These are phyloP conservation scores for Ramaria sp. DNA, from an alignment of 768 basidiomycete species.

Conservation along the genomic window DNA sequence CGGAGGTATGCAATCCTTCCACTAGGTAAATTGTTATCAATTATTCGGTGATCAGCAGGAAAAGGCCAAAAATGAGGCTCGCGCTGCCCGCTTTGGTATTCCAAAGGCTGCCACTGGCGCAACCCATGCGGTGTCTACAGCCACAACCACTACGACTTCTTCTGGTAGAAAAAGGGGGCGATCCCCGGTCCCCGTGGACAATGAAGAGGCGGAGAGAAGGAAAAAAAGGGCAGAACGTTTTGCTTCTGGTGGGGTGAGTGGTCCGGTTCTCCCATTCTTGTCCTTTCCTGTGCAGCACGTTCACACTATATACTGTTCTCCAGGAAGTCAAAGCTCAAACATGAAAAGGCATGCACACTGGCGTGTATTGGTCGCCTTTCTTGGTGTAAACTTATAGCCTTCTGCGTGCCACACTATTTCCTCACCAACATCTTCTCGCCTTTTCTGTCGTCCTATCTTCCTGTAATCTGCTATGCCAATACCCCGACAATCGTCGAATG, in stretches of 20 bases:
- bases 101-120: conserved; percentile 5
- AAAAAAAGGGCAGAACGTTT: conserved; percentile 59
- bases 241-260: conserved; percentile 12
- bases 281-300: too few relatives aligned
- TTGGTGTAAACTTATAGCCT: not conserved
- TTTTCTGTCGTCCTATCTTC: not conserved
- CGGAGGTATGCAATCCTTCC: conserved; percentile 17
- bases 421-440: not conserved
- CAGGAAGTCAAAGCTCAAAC: conserved; percentile 6
- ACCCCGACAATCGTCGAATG: not conserved
- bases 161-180: conserved; percentile 19
- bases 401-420: too few relatives aligned
- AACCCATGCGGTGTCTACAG: too few relatives aligned
- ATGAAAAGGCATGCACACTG: not conserved
- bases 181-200: conserved; percentile 33
- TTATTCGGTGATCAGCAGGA: conserved; percentile 24
- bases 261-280: too few relatives aligned
- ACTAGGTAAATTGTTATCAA: not conserved
- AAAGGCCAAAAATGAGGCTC: conserved; percentile 35
- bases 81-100: conserved; percentile 46
- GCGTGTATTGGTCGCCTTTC: not conserved
- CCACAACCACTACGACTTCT: too few relatives aligned
- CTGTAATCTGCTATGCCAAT: not conserved
- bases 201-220: conserved; percentile 47
- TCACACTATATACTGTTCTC: too few relatives aligned